These are phyloP conservation scores for Polyporus tsugae DNA, from an alignment of 1,284 basidiomycete species.

Conservation along the genomic window DNA sequence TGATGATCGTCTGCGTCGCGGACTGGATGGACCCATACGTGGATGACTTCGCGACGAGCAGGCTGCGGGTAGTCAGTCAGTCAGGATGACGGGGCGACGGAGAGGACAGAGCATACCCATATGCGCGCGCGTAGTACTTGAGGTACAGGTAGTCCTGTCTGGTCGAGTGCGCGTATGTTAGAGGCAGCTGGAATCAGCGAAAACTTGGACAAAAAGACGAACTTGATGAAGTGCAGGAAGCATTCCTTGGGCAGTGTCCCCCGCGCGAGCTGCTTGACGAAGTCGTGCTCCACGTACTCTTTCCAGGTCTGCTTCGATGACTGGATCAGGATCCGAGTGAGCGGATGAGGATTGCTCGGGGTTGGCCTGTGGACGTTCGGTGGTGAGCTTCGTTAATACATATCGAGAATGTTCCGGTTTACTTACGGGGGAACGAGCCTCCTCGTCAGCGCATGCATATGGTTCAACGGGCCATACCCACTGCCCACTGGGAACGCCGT, in stretches of 20 bases:
- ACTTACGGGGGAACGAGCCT: slow-evolving; percentile 68
- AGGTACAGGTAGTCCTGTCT: slow-evolving; percentile 56
- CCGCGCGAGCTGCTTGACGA: slow-evolving; percentile 77
- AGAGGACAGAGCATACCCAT: slow-evolving; percentile 55
- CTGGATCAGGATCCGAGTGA: slow-evolving; percentile 73
- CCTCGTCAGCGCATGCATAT: slow-evolving; percentile 69
- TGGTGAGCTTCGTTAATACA: neutral
- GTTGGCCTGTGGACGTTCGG: slow-evolving; percentile 57
- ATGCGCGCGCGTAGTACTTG: slow-evolving; percentile 81
- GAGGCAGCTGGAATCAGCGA: neutral
- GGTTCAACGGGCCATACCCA: slow-evolving; percentile 90
- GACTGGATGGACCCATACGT: slow-evolving; percentile 71
- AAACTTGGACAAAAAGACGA: slow-evolving; percentile 28
- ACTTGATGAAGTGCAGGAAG: slow-evolving; percentile 92
- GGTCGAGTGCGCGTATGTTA: neutral
- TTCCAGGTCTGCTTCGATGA: slow-evolving; percentile 70
- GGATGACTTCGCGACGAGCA: slow-evolving; percentile 82
- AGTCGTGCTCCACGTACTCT: slow-evolving; percentile 84
- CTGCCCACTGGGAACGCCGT: slow-evolving; percentile 76
- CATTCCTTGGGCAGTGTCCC: slow-evolving; percentile 71
- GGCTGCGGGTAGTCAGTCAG: slow-evolving; percentile 46
- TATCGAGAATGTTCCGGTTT: neutral
- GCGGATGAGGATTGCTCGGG: slow-evolving; percentile 68
- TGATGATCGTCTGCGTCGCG: slow-evolving; percentile 72
- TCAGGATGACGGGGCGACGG: neutral